Conservation (phyloP, 495 filamentous ascomycete species). For the Penicillium bovifimosum region DNA sequence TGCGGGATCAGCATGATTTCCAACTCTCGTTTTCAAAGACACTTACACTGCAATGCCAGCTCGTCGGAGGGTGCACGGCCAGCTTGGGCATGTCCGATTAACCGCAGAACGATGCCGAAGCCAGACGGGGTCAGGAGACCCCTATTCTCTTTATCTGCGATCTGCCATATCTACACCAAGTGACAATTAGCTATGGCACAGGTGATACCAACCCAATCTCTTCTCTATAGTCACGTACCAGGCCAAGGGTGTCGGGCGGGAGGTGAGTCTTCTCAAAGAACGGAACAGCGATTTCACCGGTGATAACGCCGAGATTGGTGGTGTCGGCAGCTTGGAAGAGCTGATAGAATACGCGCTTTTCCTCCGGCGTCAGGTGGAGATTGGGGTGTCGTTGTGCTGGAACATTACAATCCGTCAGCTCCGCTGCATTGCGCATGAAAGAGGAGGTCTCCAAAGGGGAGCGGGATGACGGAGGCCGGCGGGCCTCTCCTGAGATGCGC, state of each 20-base stretch:
- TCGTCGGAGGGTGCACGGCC: conserved; percentile 74
- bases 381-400: conserved; percentile 50
- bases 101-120: conserved; percentile 82
- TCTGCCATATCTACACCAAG: conserved; percentile 82
- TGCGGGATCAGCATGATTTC: conserved; percentile 13
- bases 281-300: conserved; percentile 90
- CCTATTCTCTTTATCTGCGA: conserved; percentile 93
- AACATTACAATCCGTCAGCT: conserved; percentile 22
- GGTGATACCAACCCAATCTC: background rate
- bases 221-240: conserved; percentile 51
- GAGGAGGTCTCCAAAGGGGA: conserved; percentile 12
- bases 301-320: conserved; percentile 87
- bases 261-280: conserved; percentile 97
- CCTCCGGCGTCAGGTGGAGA: conserved; percentile 83
- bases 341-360: conserved; percentile 88
- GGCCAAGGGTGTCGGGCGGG: conserved; percentile 75
- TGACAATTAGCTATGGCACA: background rate
- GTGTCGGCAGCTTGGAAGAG: conserved; percentile 86
- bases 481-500: conserved; percentile 27
- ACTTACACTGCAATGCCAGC: conserved; percentile 61
- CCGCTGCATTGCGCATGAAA: conserved; percentile 15
- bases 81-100: conserved; percentile 94
- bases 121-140: conserved; percentile 86
- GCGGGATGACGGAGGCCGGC: conserved; percentile 18
- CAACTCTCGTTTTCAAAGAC: background rate